Conservation (phyloP, 371 early-diverging fungal genomes). For the Mucor plumbeus region DNA sequence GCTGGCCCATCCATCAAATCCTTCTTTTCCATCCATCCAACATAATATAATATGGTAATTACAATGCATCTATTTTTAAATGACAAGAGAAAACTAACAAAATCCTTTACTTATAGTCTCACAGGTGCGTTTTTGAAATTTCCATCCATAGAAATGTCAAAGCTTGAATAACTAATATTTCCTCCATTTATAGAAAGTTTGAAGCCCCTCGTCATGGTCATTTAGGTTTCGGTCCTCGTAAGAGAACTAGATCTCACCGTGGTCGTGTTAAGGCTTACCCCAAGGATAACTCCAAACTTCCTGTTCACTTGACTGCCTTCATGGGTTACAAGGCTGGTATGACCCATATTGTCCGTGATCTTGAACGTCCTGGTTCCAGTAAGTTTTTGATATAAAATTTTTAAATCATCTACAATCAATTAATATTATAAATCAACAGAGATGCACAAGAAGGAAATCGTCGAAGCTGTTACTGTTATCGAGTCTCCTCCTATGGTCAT, state of each 20-base stretch:
- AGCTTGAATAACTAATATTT: background rate
- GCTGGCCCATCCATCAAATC: background rate
- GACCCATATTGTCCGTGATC: conserved; percentile 99
- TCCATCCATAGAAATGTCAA: background rate
- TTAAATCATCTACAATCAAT: background rate
- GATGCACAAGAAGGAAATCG: conserved; percentile 99
- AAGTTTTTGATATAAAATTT: background rate
- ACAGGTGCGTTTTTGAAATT: conserved; percentile 15
- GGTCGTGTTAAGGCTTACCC: conserved; percentile 99
- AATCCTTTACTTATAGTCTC: conserved; percentile 9
- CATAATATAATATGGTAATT: conserved; percentile 21
- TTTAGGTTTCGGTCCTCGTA: conserved; percentile 99
- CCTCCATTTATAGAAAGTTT: conserved; percentile 21
- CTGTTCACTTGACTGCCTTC: conserved; percentile 99
- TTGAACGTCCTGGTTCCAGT: conserved; percentile 95
- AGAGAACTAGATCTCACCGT: conserved; percentile 95
- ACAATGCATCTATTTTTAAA: background rate
- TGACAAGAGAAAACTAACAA: background rate
- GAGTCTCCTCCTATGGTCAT: conserved; percentile 99
- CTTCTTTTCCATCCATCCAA: conserved; percentile 23
- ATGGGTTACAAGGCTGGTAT: conserved; percentile 99
- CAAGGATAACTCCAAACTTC: conserved; percentile 95
- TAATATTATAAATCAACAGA: conserved; percentile 30
- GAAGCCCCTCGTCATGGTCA: conserved; percentile 97
- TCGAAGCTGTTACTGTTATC: conserved; percentile 99